Percentiles rank a stretch among this genome's conserved stretches.
phyloP scores from a whole-genome alignment of 2,329 filamentous ascomycete species.

The Pseudocercospora pini-densiflorae region DNA sequence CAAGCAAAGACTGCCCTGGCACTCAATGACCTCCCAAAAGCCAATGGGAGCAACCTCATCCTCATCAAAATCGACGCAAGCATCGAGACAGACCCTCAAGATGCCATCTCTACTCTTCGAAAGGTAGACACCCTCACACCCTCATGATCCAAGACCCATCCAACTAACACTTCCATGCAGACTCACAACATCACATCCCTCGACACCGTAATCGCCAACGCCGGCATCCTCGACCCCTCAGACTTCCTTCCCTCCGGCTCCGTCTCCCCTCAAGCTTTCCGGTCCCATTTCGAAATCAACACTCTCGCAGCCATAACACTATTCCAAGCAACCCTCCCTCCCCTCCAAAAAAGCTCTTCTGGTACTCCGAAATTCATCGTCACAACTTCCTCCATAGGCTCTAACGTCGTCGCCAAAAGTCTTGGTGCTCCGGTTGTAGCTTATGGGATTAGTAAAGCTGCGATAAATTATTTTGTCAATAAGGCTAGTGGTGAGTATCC shows the following conservation, averaged over 20 bases:
- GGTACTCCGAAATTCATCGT: slow-evolving; percentile 3
- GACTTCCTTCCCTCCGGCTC: neutral
- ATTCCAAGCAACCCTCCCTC: slow-evolving; percentile 3
- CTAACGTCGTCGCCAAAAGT: neutral
- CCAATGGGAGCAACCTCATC: neutral
- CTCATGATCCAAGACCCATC: neutral
- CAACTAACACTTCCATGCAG: neutral
- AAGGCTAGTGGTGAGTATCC: slow-evolving; percentile 9
- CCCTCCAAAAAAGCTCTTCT: neutral
- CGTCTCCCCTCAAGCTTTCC: neutral
- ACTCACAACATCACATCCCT: slow-evolving; percentile 9
- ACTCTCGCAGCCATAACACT: slow-evolving; percentile 13
- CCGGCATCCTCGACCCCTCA: slow-evolving; percentile 1
- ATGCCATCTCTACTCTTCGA: neutral
- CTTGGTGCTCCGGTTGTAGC: neutral
- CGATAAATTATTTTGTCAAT: slow-evolving; percentile 8
- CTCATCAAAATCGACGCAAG: slow-evolving; percentile 12
- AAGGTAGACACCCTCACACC: neutral
- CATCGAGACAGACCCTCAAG: neutral
- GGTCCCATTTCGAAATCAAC: slow-evolving; percentile 12
- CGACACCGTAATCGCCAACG: slow-evolving; percentile 19
- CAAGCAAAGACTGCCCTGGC: slow-evolving; percentile 5
- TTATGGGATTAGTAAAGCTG: slow-evolving; percentile 16
- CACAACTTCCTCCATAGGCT: slow-evolving; percentile 8
- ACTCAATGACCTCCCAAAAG: slow-evolving; percentile 11